Evolutionary conservation across 2,329 filamentous ascomycete genomes (phyloP), one percentile per base, ranked within the genome.

Genomic region (Anthostomella pinea): DNA sequence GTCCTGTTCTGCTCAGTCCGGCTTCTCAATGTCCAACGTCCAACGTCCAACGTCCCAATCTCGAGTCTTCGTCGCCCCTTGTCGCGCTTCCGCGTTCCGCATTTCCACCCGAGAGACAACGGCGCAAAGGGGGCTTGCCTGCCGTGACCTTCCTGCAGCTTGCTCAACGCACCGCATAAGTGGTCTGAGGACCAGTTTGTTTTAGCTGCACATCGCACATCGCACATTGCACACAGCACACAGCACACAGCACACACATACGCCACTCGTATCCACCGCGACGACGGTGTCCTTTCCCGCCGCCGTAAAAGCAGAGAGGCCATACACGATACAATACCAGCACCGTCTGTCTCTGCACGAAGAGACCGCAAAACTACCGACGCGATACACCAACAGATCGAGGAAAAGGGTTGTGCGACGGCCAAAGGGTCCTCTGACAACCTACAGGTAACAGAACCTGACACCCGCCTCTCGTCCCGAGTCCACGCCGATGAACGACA

Each of bases 21-120:
- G n/a, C n/a, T n/a, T n/a, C n/a, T n/a, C n/a, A n/a, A n/a, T n/a
- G n/a, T n/a, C n/a, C n/a, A n/a, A n/a, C n/a, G n/a, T n/a, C n/a
- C n/a, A n/a, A n/a, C n/a, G n/a, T n/a, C n/a, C n/a, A n/a, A n/a
- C n/a, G n/a, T n/a, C n/a, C n/a, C n/a, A n/a, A n/a, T n/a, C n/a
- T n/a, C n/a, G n/a, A n/a, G n/a, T n/a, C n/a, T n/a, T n/a, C n/a
- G n/a, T n/a, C n/a, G n/a, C n/a, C n/a, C n/a, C n/a, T n/a, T n/a
- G n/a, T n/a, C n/a, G n/a, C n/a, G n/a, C 33, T 38, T 35, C 30
- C 35, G 38, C 33, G 24, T 38, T 41, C 39, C 46, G 36, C 38
- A 44, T 35, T 47, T 35, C 51, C 46, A 51, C 52, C 50, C 51
- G 53, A 53, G 52, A 50, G 47, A 56, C 48, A 52, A 51, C 53